Conservation (phyloP, 352 stramenopile species). For the Phytophthora foliorum region DNA sequence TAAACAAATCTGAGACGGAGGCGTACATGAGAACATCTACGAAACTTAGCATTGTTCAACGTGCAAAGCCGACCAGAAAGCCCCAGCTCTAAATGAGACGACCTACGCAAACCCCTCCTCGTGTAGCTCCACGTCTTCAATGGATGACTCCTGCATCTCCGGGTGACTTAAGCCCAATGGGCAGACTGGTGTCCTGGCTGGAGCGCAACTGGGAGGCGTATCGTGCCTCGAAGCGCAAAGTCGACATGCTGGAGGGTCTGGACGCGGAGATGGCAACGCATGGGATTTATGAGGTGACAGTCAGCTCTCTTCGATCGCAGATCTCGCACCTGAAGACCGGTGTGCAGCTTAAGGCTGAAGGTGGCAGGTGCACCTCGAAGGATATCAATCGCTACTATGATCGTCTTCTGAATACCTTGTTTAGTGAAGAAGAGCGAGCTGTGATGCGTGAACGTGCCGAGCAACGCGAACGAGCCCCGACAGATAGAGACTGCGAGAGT, state of each 20-base stretch:
- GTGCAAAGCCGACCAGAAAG: background rate
- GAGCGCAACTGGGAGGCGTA: conserved; percentile 24
- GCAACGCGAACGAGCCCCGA: background rate
- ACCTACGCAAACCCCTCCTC: conserved; percentile 1
- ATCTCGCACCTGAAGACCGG: conserved; percentile 19
- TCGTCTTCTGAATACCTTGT: conserved; percentile 17
- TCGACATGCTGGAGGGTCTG: conserved; percentile 17
- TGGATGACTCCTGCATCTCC: conserved; percentile 17
- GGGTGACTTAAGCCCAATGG: conserved; percentile 17
- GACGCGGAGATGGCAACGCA: conserved; percentile 25
- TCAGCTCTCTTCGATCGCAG: conserved; percentile 26
- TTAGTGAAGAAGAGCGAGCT: conserved; percentile 20
- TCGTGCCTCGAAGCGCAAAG: conserved; percentile 16
- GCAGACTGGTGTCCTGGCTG: conserved; percentile 23
- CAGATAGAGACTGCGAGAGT: background rate
- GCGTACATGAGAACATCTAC: background rate
- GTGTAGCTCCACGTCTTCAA: background rate
- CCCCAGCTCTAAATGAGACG: background rate
- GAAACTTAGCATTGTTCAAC: too few relatives aligned
- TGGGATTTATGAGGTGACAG: conserved; percentile 21
- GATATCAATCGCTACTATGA: conserved; percentile 30
- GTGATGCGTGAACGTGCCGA: conserved; percentile 16
- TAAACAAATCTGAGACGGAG: conserved; percentile 1
- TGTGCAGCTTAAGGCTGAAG: conserved; percentile 22
- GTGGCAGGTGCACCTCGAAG: background rate